Evolutionary conservation across 2,329 filamentous ascomycete species (phyloP), one percentile per base, ranked within the genome.

Genomic region (Macrophomina pseudophaseolina): DNA sequence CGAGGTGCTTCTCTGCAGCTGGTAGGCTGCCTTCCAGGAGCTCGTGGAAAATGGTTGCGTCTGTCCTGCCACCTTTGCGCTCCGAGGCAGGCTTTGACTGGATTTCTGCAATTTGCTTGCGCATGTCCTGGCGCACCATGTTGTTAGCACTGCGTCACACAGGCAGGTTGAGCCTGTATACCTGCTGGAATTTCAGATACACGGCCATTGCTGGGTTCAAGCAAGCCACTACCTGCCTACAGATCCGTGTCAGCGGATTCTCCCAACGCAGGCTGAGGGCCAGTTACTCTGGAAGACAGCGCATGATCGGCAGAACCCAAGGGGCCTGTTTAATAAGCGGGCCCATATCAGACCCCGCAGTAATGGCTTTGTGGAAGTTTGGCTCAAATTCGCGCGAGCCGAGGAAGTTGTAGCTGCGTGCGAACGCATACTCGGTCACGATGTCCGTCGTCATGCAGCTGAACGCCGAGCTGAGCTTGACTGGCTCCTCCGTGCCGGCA

Each of bases 361-460:
- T 67, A 8, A 76, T 71, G 9, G 70, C 68, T 5, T 72, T 64
- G 68, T 74, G 64, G 71, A 72, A 56, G 62, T 70, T 58, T 56
- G 69, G 40, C 63, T 72, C 70, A 49, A 75, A 76, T 23, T 73
- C 69, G 4, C 72, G 71, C 9, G 72, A 63, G 1, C 76, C 73
- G 1, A 80, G 71, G 6, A 74, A 76, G 18, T 74, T 69, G 35
- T 73, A 72, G 58, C 69, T 74, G 68, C 72, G 73, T 12, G 74
- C 80, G 46, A 79, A 81, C 18, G 72, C 74, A 63, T 81, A 81
- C 18, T 78, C 70, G 0, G 74, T 76, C 60, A 79, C 78, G 16
- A 80, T 74, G 66, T 82, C 79, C 40, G 81, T 52, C 3, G 49
- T 33, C 49, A 52, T 52, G 49, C 49, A 52, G 49, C 49, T 33